These are phyloP conservation scores for Scutellaria barbata DNA, from an alignment of 257 asterid species.

Conservation along the genomic window DNA sequence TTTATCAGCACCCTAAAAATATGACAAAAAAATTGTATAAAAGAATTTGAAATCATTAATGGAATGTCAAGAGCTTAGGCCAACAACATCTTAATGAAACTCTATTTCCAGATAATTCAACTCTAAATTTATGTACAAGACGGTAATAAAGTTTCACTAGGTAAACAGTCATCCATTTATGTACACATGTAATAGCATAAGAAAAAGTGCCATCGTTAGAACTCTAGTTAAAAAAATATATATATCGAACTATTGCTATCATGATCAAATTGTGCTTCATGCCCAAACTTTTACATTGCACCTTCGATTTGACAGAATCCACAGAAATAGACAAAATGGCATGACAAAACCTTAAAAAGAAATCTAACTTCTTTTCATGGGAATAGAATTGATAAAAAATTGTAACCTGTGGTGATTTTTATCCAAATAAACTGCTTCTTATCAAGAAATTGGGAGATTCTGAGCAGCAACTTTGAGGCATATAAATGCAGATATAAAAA, in stretches of 20 bases:
- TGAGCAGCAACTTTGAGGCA: slow-evolving; percentile 9
- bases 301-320: too few species aligned
- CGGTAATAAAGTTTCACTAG: slow-evolving; percentile 14
- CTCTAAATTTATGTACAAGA: slow-evolving; percentile 19
- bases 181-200: slow-evolving; percentile 10
- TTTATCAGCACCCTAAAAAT: background rate
- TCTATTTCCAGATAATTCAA: slow-evolving; percentile 4
- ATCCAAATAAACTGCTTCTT: slow-evolving; percentile 16
- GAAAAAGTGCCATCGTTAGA: slow-evolving; percentile 17
- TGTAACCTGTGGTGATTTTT: background rate
- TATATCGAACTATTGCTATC: too few species aligned
- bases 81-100: slow-evolving; percentile 10
- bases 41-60: slow-evolving; percentile 28
- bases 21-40: background rate
- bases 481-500: slow-evolving; percentile 24
- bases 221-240: too few species aligned
- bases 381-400: background rate
- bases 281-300: too few species aligned
- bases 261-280: too few species aligned
- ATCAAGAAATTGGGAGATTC: slow-evolving; percentile 17
- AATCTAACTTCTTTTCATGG: background rate
- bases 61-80: slow-evolving; percentile 21
- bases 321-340: background rate
- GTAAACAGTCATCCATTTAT: slow-evolving; percentile 1
- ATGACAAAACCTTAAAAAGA: background rate